Evolutionary conservation across 805 yeast genomes (phyloP), one percentile per base, ranked within the genome.

Genomic region (Yarrowia sp.): DNA sequence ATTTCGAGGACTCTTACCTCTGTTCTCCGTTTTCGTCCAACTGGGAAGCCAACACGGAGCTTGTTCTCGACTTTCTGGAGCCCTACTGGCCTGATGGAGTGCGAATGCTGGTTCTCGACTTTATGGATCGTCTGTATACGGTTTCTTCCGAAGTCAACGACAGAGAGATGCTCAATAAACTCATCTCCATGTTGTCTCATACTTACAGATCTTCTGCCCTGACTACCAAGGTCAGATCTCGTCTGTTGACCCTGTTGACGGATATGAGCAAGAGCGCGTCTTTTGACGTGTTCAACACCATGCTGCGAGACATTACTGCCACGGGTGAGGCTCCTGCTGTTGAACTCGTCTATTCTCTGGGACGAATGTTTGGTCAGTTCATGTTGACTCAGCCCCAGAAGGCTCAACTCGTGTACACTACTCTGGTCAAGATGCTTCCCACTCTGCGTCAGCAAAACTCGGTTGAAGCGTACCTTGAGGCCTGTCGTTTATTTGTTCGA

Each of bases 401-500:
- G 63, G 75, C 79, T 17, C 68, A 72, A 3, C 56, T 72, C 7
- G 73, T 74, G 0, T 67, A 78, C 72, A 69, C 70, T 71, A 39
- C 52, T 72, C 17, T 69, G 74, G 64, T 74, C 72, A 38, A 73
- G 39, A 53, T 56, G 52, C 44, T 68, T 10, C 69, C 64, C 3
- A n/a, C 60, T n/a, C 50, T 64, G 20, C 33, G 68, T 46, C 20
- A 69, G n/a, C 42, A 67, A 44, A 24, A 53, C 68, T 14, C 68
- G 1, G 50, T 52, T 3, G 58, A 50, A 5, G 50, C 60, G n/a
- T 73, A 72, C 52, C 58, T 89, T n/a, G 78, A 81, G 5, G 75
- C 85, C 2, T 79, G 86, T 8, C 81, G 87, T 63, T 77, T 86
- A 15, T 76, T 90, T 67, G 77, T 84, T 19, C 79, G 92, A 69